Evolutionary conservation across 345 rosid genomes (phyloP), one percentile per base, ranked within the genome.

Genomic region (Euclidium syriacum): DNA sequence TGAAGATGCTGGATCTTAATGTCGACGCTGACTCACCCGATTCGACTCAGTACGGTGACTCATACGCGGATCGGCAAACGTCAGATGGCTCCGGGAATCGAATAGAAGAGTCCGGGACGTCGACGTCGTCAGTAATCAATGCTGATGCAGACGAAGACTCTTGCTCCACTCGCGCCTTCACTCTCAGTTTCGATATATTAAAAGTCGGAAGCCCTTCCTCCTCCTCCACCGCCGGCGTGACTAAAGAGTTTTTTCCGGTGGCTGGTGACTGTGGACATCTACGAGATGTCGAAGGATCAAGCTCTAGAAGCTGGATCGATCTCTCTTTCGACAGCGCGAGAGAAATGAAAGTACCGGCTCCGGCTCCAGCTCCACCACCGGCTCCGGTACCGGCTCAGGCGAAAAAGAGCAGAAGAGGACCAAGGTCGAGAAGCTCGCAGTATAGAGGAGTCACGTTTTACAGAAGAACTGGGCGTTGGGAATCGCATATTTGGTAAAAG

Each of bases 391-490:
- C 76, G 39, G 79, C 59, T 75, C 75, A 52, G 73, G 84, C 52
- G 73, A 92, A 89, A 79, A 92, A 85, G 75, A 86, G 95, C 57
- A 72, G 98, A 77, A 72, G 98, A 58, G 98, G 98, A 15, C 98
- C 98, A 9, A 80, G 96, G 78, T 92, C 98, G n/a, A 80, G 87
- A 63, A 92, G 98, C 71, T 92, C 98, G 7, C 96, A 89, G 74
- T 92, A 86, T 43, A 74, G 98, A 70, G 98, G 98, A 10, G 98
- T 92, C 33, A 92, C 98, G 49, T 92, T 92, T 59, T 92, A 92
- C 14, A 64, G 98, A 65, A 85, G 98, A 58, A 92, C 98, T 14
- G 96, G 98, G 15, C 64, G 98, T 51, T 92, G 98, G 98, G 98
- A 89, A 64, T 92, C 98, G 15, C 98, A 92, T 79, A 92, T 92